These are phyloP conservation scores for Ceratobasidium sp. DNA, from an alignment of 1,284 basidiomycete genomes.

Conservation along the genomic window DNA sequence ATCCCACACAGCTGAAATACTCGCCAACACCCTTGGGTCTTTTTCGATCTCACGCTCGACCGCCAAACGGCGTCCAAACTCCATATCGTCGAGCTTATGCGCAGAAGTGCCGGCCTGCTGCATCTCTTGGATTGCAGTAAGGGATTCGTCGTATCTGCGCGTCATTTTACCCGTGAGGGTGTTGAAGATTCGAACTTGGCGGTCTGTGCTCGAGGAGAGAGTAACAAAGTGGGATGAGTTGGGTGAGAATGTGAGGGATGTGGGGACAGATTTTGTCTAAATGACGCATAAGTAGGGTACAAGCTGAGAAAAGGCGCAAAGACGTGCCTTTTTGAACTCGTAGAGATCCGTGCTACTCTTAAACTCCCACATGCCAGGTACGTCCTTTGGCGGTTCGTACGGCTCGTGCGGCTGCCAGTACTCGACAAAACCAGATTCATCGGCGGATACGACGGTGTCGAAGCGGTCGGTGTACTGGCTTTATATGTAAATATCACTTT, in stretches of 20 bases:
- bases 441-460: constrained; percentile 93
- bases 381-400: constrained; percentile 82
- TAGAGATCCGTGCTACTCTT: constrained; percentile 95
- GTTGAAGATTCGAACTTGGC: constrained; percentile 93
- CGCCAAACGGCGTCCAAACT: constrained; percentile 95
- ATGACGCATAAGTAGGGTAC: background rate
- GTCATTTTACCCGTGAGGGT: constrained; percentile 91
- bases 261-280: constrained; percentile 90
- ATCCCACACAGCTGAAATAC: constrained; percentile 94
- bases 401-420: constrained; percentile 94
- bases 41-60: constrained; percentile 91
- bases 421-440: constrained; percentile 94
- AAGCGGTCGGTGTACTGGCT: constrained; percentile 87
- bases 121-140: constrained; percentile 94
- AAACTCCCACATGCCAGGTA: constrained; percentile 86
- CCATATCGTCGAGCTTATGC: constrained; percentile 97
- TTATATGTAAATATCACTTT: constrained; percentile 34
- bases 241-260: constrained; percentile 90
- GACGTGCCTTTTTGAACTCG: constrained; percentile 95
- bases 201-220: constrained; percentile 87
- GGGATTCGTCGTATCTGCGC: constrained; percentile 94
- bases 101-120: constrained; percentile 92
- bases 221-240: constrained; percentile 89
- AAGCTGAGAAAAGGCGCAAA: background rate
- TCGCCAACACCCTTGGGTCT: constrained; percentile 58